Evolutionary conservation across 306 rosid species (phyloP).

Genomic region (Rosa rugosa): DNA sequence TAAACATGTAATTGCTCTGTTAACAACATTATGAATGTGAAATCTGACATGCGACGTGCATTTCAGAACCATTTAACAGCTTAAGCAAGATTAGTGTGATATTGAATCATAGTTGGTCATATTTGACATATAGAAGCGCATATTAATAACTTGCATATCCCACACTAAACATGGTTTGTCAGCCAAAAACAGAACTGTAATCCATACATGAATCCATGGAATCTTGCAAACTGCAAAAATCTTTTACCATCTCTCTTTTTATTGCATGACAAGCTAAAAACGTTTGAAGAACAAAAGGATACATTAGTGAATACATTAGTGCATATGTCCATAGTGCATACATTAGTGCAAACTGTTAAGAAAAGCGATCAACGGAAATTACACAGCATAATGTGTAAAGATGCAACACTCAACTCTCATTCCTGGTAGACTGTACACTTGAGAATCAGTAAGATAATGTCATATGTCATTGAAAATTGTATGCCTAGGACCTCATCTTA

Average conservation of each 20-base stretch:
- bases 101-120: background rate
- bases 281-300: background rate
- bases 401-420: background rate
- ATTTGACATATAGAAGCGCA: background rate
- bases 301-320: background rate
- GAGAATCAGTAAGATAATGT: background rate
- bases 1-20: background rate
- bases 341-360: background rate
- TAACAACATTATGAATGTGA: background rate
- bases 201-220: background rate
- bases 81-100: background rate
- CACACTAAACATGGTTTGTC: background rate
- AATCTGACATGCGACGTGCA: background rate
- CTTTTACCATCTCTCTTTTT: background rate
- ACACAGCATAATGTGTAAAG: background rate
- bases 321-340: background rate
- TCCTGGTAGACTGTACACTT: constrained; percentile 1
- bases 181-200: background rate
- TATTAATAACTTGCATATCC: background rate
- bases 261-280: background rate
- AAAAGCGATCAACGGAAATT: background rate
- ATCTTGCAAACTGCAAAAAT: background rate
- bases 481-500: constrained; percentile 24
- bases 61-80: background rate
- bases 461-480: constrained; percentile 24